Conservation (phyloP, 2,329 filamentous ascomycete species). For the Berkeleyomyces rouxiae region DNA sequence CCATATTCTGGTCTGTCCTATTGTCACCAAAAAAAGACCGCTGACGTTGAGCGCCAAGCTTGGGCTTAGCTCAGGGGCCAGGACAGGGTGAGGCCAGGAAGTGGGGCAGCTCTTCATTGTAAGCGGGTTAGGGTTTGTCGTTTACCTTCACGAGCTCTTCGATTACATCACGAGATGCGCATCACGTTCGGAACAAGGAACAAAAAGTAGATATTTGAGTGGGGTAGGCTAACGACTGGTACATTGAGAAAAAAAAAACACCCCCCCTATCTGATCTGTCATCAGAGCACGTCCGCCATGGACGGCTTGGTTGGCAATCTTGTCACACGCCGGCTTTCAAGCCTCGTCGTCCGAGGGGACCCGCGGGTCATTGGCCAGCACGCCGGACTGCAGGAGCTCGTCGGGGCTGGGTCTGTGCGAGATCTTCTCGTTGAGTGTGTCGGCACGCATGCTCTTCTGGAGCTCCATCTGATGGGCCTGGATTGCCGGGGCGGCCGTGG, state of each 20-base stretch:
- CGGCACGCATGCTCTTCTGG: conserved; percentile 72
- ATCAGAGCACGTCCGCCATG: not conserved
- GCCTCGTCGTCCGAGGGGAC: conserved; percentile 25
- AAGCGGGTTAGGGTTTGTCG: not conserved
- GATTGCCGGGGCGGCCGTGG: conserved; percentile 60
- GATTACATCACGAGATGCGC: no score
- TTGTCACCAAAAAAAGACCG: not conserved
- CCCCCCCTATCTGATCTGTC: not conserved
- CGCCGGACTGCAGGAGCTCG: conserved; percentile 60
- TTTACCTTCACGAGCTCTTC: no score
- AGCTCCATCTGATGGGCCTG: conserved; percentile 72
- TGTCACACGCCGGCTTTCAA: not conserved
- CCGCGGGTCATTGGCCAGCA: conserved; percentile 53
- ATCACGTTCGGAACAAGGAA: no score
- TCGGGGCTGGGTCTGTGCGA: conserved; percentile 61
- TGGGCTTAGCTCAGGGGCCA: not conserved
- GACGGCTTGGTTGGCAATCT: not conserved
- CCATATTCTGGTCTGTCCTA: not conserved
- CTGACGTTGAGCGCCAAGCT: not conserved
- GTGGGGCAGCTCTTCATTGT: not conserved
- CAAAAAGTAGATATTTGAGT: not conserved
- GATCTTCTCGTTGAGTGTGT: conserved; percentile 76
- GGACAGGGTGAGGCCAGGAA: not conserved
- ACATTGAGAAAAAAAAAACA: not conserved
- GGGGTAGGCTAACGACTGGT: not conserved